Evolutionary conservation across 257 asterid genomes (phyloP).

Genomic region (Thymus mandschuricus): DNA sequence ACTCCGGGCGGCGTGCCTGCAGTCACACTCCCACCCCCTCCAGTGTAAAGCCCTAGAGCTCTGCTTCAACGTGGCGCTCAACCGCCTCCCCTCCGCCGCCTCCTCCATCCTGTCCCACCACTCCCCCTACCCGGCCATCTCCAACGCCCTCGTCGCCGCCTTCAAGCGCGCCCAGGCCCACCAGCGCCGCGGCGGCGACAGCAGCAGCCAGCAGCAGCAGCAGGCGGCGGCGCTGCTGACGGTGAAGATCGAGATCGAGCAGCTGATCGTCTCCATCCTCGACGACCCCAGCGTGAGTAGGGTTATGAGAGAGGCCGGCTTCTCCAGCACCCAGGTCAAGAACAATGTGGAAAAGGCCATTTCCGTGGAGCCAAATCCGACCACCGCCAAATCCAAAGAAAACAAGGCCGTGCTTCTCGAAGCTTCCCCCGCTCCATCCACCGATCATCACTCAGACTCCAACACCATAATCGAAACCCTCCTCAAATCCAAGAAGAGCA

Average conservation of each 20-base stretch:
- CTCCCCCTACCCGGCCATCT: slow-evolving; percentile 55
- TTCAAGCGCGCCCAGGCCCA: slow-evolving; percentile 88
- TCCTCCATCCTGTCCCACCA: slow-evolving; percentile 50
- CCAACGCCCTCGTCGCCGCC: slow-evolving; percentile 86
- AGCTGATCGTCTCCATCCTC: slow-evolving; percentile 65
- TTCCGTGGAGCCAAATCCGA: slow-evolving; percentile 26
- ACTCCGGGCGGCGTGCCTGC: slow-evolving; percentile 62
- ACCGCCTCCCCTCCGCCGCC: slow-evolving; percentile 70
- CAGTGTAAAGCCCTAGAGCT: slow-evolving; percentile 87
- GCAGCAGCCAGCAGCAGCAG: slow-evolving; percentile 48
- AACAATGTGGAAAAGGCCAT: slow-evolving; percentile 61
- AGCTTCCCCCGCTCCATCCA: slow-evolving; percentile 12
- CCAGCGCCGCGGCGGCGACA: slow-evolving; percentile 69
- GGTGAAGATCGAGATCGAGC: slow-evolving; percentile 70
- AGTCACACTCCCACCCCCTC: slow-evolving; percentile 80
- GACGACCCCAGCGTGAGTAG: slow-evolving; percentile 89
- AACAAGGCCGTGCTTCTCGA: slow-evolving; percentile 16
- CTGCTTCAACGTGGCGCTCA: slow-evolving; percentile 86
- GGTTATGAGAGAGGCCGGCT: slow-evolving; percentile 89
- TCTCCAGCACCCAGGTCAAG: slow-evolving; percentile 75
- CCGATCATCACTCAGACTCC: slow-evolving; percentile 30
- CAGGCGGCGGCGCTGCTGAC: slow-evolving; percentile 48
- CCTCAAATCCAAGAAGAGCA: slow-evolving; percentile 32
- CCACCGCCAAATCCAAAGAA: slow-evolving; percentile 5
- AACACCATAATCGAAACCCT: slow-evolving; percentile 41